Base-by-base conservation (phyloP, 1,284 basidiomycete species). In the Boletus subluridellus region DNA sequence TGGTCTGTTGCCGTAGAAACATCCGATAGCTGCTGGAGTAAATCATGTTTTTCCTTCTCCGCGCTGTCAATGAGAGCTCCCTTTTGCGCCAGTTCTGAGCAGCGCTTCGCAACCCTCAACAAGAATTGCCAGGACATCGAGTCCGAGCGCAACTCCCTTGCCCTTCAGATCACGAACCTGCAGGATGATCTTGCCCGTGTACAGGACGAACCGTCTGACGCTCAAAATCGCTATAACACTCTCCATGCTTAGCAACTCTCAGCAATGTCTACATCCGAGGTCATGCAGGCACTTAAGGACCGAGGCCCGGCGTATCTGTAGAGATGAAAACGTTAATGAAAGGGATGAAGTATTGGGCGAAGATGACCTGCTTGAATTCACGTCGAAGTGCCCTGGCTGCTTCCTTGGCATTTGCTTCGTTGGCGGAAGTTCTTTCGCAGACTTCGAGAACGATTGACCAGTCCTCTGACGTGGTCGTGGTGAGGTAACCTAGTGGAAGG, bases 231-330 rank as follows among this genome's bases (percentile, higher is more conserved):
- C 1, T 87, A 87, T 61, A 80, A 77, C 54, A 72, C 73, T 37
- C 78, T 89, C 15, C 85, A 87, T 68, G 77, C 80, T 68, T 81
- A 85, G 58, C 86, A 89, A 63, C 76, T 89, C 21, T 79, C 81
- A 12, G 73, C 76, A 11, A 83, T 89, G 80, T 80, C 85, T 1
- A 75, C 80, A 2, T 79, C 76, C 11, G 79, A 84, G 60, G 80
- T 80, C 9, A 79, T 79, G n/a, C 76, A 73, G 7, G 75, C 82
- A 17, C 76, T 90, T 32, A 80, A 80, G 49, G 73, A 77, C 14
- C 86, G 89, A 4, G 88, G 85, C 64, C 87, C 85, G 11, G 86
- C 88, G 64, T 87, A 87, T 68, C 86, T 88, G 62, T 9, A 51
- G 45, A 26, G n/a, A 49, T 52, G 54, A 47, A 44, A 32, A 34